Conservation (phyloP, 352 stramenopile species). For the Phytopythium litorale region DNA sequence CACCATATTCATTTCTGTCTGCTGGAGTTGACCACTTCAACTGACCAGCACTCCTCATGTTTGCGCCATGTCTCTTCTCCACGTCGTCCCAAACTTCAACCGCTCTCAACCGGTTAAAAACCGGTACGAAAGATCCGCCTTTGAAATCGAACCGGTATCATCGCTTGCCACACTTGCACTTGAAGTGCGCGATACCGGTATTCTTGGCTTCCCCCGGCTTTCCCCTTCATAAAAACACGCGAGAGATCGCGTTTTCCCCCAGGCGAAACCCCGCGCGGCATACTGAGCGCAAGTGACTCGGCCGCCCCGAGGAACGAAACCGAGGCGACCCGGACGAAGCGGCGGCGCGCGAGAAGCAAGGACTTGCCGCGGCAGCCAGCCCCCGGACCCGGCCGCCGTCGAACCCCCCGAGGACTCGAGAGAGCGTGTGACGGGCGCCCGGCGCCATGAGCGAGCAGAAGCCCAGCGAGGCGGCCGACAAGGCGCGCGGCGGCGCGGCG, state of each 20-base stretch:
- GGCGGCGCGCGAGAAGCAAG: no score
- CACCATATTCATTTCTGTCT: not conserved
- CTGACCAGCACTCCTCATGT: not conserved
- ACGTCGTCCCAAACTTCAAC: not conserved
- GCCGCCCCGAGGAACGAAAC: no score
- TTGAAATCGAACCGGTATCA: not conserved
- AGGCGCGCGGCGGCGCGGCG: slow-evolving; percentile 7
- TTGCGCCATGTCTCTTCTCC: not conserved
- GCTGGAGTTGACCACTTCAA: not conserved
- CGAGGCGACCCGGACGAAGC: not conserved
- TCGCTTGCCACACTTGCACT: not conserved
- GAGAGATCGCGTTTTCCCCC: not conserved
- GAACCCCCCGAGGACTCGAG: no score
- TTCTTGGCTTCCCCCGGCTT: not conserved
- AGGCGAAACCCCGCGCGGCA: not conserved
- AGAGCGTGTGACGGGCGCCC: no score
- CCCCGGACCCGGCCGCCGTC: not conserved
- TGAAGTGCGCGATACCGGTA: slow-evolving; percentile 3
- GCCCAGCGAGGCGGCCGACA: slow-evolving; percentile 12
- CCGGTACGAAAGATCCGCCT: not conserved
- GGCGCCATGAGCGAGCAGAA: slow-evolving; percentile 23
- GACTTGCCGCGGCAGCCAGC: no score
- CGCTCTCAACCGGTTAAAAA: not conserved
- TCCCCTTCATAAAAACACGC: not conserved
- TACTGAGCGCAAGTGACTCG: slow-evolving; percentile 1